phyloP scores from a whole-genome alignment of 345 rosid genomes.

The Eucalyptus fibrosa region DNA sequence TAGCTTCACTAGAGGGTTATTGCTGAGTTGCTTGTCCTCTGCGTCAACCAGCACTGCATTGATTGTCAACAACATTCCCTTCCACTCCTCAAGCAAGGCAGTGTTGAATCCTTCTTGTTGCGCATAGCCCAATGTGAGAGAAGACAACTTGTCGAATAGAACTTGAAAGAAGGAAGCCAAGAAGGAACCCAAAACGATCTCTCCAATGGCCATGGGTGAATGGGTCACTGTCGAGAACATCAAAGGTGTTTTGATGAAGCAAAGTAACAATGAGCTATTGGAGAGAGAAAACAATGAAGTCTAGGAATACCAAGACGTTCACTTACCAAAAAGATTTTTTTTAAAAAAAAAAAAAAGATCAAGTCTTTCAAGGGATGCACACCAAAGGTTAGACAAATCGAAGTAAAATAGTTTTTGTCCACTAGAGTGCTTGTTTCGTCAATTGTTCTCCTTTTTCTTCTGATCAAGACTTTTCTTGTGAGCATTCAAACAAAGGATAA shows the following conservation, averaged over 20 bases:
- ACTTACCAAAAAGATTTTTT: no score
- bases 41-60: background rate
- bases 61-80: background rate
- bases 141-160: background rate
- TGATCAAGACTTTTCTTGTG: background rate
- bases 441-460: no score
- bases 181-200: background rate
- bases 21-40: background rate
- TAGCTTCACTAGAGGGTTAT: fast-evolving
- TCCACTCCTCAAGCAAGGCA: background rate
- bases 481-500: no score
- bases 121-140: background rate
- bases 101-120: background rate
- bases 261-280: background rate
- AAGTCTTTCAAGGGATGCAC: background rate
- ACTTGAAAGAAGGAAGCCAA: background rate
- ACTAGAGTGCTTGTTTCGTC: background rate
- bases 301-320: fast-evolving
- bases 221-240: background rate
- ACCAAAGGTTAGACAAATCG: background rate
- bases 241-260: background rate
- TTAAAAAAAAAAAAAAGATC: background rate
- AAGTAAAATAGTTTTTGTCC: background rate
- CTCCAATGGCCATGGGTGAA: background rate
- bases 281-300: background rate